Base-by-base conservation (phyloP, 2,329 filamentous ascomycete species). In the Nemania diffusa region DNA sequence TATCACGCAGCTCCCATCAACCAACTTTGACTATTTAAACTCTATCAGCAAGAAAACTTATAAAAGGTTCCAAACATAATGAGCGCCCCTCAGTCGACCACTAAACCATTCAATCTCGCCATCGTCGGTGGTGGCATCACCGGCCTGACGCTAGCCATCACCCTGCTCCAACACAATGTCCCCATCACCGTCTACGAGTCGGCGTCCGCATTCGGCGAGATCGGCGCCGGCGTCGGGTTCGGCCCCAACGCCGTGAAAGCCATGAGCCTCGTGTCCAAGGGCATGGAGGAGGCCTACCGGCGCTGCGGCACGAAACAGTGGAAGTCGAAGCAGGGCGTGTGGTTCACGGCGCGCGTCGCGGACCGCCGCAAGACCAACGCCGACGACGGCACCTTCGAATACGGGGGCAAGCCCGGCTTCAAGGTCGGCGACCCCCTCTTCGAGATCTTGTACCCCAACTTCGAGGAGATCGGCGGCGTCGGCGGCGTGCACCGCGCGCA, bases 51-150 rank as follows among this genome's bases (percentile, higher is more conserved):
- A 44, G 40, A 44, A 44, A 2, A 44, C n/a, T 44, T 44, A 44
- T 17, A 5, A 9, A n/a, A 44, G 40, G 4, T 17, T 5, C 17
- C 40, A 42, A 42, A 15, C 13, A n/a, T 15, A 24, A 69, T 67
- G 67, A 56, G 20, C 46, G 22, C n/a, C 24, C 11, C 67, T 9
- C n/a, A 60, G 15, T 29, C 64, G 32, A 48, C 64, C 46, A 48
- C 29, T 27, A 69, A 75, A 53, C 71, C 72, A 44, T 76, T 79
- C 59, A 70, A 77, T 56, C 63, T 81, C 52, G 80, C 79, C 64
- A 78, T 81, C 37, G 72, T 81, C 24, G 84, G 73, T 73, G 82
- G 72, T 71, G 83, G 73, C 73, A 84, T 75, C 68, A 82, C 75
- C 64, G 81, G 79, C 11, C 68, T 81, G 0, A 77, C 75, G 5